Percentiles rank a stretch among this genome's conserved stretches.
Evolutionary conservation across 352 stramenopile genomes (phyloP).

Genomic region (Globisporangium spinosum): DNA sequence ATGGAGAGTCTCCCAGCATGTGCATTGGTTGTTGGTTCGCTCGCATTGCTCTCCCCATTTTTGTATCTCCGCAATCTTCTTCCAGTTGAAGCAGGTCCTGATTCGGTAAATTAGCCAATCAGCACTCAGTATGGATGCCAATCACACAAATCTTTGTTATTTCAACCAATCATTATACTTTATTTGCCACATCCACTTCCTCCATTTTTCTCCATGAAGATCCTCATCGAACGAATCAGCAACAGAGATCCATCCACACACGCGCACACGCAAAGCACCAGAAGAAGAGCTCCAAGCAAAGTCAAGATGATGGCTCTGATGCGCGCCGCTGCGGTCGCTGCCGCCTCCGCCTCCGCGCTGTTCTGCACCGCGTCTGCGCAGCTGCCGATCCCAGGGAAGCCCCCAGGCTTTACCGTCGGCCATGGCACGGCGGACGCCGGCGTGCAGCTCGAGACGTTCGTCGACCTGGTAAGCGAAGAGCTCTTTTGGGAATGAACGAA

Average conservation of each 20-base stretch:
- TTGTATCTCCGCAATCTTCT: background rate
- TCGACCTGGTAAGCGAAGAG: slow-evolving; percentile 54
- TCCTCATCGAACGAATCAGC: slow-evolving; percentile 3
- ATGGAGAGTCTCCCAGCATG: background rate
- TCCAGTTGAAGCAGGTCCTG: slow-evolving; percentile 2
- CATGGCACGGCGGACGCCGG: slow-evolving; percentile 44
- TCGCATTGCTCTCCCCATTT: background rate
- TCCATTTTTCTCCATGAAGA: background rate
- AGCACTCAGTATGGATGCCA: background rate
- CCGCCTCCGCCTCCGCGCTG: slow-evolving; percentile 18
- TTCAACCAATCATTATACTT: slow-evolving; percentile 21
- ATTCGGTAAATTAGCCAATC: slow-evolving; percentile 19
- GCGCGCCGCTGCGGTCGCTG: slow-evolving; percentile 14
- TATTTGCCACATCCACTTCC: background rate
- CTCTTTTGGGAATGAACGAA: background rate
- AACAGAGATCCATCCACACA: background rate
- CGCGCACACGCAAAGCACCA: background rate
- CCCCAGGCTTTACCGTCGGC: slow-evolving; percentile 60
- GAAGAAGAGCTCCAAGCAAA: background rate
- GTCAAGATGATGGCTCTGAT: slow-evolving; percentile 22
- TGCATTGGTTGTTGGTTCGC: background rate
- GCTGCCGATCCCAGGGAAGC: slow-evolving; percentile 56
- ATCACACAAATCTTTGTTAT: background rate
- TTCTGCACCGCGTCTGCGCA: slow-evolving; percentile 28
- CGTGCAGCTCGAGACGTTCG: slow-evolving; percentile 80